Evolutionary conservation across 2,329 filamentous ascomycete genomes (phyloP).

Genomic region (Leptographium galeiforme): DNA sequence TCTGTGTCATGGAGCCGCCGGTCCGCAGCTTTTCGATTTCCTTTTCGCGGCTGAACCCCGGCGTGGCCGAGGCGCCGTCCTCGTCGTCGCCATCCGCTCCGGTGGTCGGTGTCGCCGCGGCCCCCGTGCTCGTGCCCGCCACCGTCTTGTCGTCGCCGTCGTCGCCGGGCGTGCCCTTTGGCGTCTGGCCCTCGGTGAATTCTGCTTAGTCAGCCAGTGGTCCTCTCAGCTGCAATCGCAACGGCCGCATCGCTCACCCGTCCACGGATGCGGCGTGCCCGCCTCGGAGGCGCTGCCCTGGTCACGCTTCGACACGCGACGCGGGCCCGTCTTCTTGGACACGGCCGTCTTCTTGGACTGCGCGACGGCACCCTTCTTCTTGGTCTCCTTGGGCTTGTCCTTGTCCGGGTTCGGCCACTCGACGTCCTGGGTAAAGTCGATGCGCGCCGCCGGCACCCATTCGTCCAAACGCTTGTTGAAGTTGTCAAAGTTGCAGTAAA

Average conservation of each 20-base stretch:
- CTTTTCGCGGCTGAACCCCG: constrained; percentile 60
- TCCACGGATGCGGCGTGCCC: constrained; percentile 38
- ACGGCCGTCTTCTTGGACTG: constrained; percentile 36
- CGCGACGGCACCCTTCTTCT: constrained; percentile 42
- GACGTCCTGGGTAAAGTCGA: constrained; percentile 80
- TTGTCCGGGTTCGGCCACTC: constrained; percentile 94
- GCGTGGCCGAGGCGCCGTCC: constrained; percentile 22
- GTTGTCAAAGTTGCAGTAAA: constrained; percentile 95
- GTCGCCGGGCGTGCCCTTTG: constrained; percentile 25
- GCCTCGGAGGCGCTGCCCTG: constrained; percentile 40
- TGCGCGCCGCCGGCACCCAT: constrained; percentile 72
- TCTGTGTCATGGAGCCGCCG: constrained; percentile 96
- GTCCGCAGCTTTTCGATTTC: constrained; percentile 95
- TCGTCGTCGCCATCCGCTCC: constrained; percentile 38
- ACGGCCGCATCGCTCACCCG: constrained; percentile 15
- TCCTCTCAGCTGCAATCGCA: too few species aligned
- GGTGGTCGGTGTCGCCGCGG: constrained; percentile 2
- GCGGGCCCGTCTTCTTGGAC: constrained; percentile 43
- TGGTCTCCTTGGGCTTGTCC: constrained; percentile 58
- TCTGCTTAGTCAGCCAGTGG: constrained; percentile 21
- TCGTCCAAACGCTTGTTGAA: constrained; percentile 84
- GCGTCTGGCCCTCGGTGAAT: constrained; percentile 32
- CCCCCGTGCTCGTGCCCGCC: constrained; percentile 10
- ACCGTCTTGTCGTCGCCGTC: constrained; percentile 25
- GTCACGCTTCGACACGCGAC: constrained; percentile 39